Percentiles rank a stretch among this genome's conserved stretches.
These are phyloP conservation scores for Ophiostoma ulmi DNA, from an alignment of 2,329 filamentous ascomycete species.

Conservation along the genomic window DNA sequence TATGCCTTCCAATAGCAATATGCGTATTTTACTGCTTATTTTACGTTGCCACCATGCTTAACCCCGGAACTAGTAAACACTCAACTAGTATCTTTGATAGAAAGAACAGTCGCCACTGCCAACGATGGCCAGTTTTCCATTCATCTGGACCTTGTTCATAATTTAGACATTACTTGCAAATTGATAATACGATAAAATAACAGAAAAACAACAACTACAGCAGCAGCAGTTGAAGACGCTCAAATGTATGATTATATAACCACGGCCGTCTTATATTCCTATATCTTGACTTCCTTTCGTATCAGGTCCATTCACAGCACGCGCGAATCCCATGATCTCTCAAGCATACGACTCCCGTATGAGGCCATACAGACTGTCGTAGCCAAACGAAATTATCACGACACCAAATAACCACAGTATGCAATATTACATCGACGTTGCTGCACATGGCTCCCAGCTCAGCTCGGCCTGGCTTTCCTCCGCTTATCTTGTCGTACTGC, in stretches of 20 bases:
- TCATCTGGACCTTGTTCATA: background rate
- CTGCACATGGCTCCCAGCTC: no score
- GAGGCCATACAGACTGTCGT: background rate
- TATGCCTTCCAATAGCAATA: background rate
- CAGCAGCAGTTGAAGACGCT: background rate
- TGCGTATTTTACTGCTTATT: background rate
- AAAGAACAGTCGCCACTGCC: background rate
- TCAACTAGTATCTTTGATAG: background rate
- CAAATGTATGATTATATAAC: background rate
- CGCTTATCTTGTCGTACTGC: background rate
- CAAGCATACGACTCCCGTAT: background rate
- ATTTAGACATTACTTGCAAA: background rate
- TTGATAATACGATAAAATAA: background rate
- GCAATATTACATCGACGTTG: background rate
- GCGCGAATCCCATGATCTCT: background rate
- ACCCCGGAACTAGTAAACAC: background rate
- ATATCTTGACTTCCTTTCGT: background rate
- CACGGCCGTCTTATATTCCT: background rate
- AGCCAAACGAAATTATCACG: background rate
- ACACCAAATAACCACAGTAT: background rate
- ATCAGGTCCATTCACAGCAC: background rate
- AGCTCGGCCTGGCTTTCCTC: conserved; percentile 4
- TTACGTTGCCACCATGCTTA: background rate
- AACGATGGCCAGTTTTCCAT: background rate
- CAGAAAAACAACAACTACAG: background rate